phyloP scores from a whole-genome alignment of 208 protist genomes.

The Phytomonas sp. region DNA sequence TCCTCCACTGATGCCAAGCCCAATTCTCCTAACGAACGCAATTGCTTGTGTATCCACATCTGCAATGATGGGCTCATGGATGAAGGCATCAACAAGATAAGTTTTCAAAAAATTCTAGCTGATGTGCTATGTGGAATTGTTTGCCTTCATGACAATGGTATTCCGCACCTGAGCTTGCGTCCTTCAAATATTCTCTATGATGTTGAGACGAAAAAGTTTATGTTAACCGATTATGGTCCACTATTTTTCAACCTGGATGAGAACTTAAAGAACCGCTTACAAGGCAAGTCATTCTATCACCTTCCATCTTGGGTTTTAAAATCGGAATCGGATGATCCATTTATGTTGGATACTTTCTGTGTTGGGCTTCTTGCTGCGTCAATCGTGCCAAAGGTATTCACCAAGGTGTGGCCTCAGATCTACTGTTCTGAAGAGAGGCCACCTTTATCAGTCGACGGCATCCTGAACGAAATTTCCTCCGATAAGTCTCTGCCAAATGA shows the following conservation, averaged over 20 bases:
- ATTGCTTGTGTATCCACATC: not conserved
- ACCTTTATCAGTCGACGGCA: constrained; percentile 20
- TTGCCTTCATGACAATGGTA: constrained; percentile 58
- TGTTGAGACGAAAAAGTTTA: constrained; percentile 25
- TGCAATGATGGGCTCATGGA: not conserved
- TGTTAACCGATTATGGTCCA: constrained; percentile 65
- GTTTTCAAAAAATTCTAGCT: constrained; percentile 34
- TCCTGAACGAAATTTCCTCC: constrained; percentile 22
- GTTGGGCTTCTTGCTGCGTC: constrained; percentile 68
- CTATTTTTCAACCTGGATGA: constrained; percentile 55
- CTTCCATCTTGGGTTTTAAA: constrained; percentile 40
- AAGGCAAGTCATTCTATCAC: constrained; percentile 27
- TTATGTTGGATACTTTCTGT: constrained; percentile 55
- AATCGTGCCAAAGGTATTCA: constrained; percentile 33
- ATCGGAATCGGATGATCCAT: constrained; percentile 17
- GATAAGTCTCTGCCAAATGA: constrained; percentile 15
- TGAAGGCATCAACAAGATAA: not conserved
- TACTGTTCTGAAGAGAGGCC: constrained; percentile 1
- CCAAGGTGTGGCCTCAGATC: constrained; percentile 28
- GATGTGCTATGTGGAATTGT: constrained; percentile 59
- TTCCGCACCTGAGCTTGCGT: constrained; percentile 43
- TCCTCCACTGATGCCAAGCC: not conserved
- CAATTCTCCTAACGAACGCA: not conserved
- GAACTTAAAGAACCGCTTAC: constrained; percentile 11
- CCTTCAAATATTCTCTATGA: constrained; percentile 75